A percentile compares a stretch with the other conserved stretches of the same genome.
phyloP scores from a whole-genome alignment of 331 rosid species.

The Malus hybrid region DNA sequence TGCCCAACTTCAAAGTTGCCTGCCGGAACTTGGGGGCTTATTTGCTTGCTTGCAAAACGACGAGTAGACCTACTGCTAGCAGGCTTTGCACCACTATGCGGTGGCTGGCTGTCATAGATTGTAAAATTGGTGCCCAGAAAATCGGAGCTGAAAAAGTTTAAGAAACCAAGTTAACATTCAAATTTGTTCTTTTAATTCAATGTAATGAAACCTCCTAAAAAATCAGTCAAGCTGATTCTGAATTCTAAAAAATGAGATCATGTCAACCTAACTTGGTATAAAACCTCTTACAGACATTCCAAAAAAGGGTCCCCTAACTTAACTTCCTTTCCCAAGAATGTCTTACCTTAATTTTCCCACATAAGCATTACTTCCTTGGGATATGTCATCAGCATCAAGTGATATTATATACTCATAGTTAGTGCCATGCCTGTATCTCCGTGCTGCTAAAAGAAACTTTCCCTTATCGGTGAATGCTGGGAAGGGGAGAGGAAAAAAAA shows the following conservation, averaged over 20 bases:
- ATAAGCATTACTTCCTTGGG: slow-evolving; percentile 95
- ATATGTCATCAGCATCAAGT: slow-evolving; percentile 75
- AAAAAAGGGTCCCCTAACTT: not conserved
- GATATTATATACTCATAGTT: slow-evolving; percentile 84
- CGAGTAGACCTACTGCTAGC: slow-evolving; percentile 64
- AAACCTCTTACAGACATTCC: not conserved
- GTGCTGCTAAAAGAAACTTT: slow-evolving; percentile 87
- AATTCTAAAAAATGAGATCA: not conserved
- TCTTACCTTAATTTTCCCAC: slow-evolving; percentile 84
- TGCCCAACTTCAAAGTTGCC: slow-evolving; percentile 87
- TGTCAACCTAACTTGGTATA: not conserved
- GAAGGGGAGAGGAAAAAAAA: not conserved
- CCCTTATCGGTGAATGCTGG: slow-evolving; percentile 91
- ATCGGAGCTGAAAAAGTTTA: slow-evolving; percentile 65
- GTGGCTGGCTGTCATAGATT: slow-evolving; percentile 84
- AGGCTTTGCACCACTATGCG: slow-evolving; percentile 87
- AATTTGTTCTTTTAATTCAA: not conserved
- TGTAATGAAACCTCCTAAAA: not conserved
- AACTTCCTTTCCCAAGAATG: slow-evolving; percentile 7
- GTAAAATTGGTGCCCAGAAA: slow-evolving; percentile 93
- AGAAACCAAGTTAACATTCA: not conserved
- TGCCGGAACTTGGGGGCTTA: slow-evolving; percentile 90
- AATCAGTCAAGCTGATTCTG: not conserved
- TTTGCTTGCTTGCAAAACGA: slow-evolving; percentile 88
- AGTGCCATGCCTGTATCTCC: slow-evolving; percentile 80